phyloP scores from a whole-genome alignment of 169 alveolate genomes.

The Perkinsus chesapeaki region DNA sequence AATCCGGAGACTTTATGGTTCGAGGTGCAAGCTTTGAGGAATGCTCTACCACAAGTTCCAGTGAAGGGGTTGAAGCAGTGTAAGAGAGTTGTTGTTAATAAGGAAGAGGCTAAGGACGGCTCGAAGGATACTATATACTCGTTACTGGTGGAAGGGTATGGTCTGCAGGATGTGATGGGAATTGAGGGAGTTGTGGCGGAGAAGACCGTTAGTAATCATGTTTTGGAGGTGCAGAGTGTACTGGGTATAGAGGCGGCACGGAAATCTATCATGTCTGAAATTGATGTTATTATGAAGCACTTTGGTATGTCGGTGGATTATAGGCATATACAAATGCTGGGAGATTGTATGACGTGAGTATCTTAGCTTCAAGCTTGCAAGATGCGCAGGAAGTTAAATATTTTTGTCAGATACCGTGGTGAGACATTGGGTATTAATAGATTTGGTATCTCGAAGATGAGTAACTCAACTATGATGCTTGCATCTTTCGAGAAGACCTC shows the following conservation, averaged over 20 bases:
- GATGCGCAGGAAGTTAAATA: not conserved
- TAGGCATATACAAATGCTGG: slow-evolving; percentile 90
- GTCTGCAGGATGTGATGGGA: slow-evolving; percentile 81
- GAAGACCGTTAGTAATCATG: slow-evolving; percentile 81
- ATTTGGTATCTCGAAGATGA: slow-evolving; percentile 93
- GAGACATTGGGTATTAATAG: slow-evolving; percentile 90
- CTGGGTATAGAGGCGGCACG: slow-evolving; percentile 86
- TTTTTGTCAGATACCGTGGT: slow-evolving; percentile 49
- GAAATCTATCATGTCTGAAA: slow-evolving; percentile 83
- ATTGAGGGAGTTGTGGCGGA: slow-evolving; percentile 81
- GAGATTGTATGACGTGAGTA: slow-evolving; percentile 81
- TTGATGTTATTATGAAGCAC: slow-evolving; percentile 82
- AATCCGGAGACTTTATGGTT: slow-evolving; percentile 37
- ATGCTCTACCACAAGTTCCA: slow-evolving; percentile 44
- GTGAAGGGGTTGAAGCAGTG: slow-evolving; percentile 26
- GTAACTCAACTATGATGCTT: slow-evolving; percentile 91
- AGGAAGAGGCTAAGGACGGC: slow-evolving; percentile 41
- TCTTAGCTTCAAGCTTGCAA: not conserved
- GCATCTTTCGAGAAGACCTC: slow-evolving; percentile 98
- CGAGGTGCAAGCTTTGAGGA: slow-evolving; percentile 45
- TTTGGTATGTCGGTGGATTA: slow-evolving; percentile 87
- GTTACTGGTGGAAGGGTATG: slow-evolving; percentile 81
- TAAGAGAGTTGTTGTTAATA: slow-evolving; percentile 36
- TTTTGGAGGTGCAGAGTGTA: slow-evolving; percentile 80
- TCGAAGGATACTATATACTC: slow-evolving; percentile 36